Evolutionary conservation across 1,284 basidiomycete species (phyloP).

Genomic region (Melampsora allii-populina): DNA sequence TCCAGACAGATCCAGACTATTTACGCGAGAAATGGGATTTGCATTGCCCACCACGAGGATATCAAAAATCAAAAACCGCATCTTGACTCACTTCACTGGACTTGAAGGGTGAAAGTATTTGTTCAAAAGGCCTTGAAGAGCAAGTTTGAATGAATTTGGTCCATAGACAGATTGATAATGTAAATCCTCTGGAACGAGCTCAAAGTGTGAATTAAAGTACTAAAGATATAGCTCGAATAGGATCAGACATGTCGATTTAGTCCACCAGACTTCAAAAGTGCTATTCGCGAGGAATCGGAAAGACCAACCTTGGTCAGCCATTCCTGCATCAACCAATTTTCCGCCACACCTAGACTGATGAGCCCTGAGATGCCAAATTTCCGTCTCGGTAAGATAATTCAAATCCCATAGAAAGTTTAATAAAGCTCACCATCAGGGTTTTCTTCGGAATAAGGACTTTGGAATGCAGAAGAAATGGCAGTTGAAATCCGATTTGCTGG

Average conservation of each 20-base stretch:
- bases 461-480: not conserved
- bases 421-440: not conserved
- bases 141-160: conserved; percentile 19
- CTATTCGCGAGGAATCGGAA: not conserved
- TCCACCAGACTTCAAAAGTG: not conserved
- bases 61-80: not conserved
- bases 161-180: conserved; percentile 26
- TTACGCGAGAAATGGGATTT: not conserved
- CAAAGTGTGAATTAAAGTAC: conserved; percentile 1
- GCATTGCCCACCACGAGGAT: not conserved
- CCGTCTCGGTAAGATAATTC: not conserved
- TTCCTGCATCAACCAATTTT: conserved; percentile 30
- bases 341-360: conserved; percentile 22
- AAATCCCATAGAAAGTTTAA: not conserved
- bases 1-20: not conserved
- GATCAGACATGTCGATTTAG: not conserved
- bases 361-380: not conserved
- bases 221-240: not conserved
- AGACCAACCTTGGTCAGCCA: conserved; percentile 13
- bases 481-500: not conserved
- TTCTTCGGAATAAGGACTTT: not conserved
- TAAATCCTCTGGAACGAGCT: conserved; percentile 9
- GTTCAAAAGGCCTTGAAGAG: conserved; percentile 16
- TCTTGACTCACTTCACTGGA: not conserved
- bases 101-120: conserved; percentile 19